Conservation (phyloP, 805 yeast species). For the Middelhovenomyces tepae region DNA sequence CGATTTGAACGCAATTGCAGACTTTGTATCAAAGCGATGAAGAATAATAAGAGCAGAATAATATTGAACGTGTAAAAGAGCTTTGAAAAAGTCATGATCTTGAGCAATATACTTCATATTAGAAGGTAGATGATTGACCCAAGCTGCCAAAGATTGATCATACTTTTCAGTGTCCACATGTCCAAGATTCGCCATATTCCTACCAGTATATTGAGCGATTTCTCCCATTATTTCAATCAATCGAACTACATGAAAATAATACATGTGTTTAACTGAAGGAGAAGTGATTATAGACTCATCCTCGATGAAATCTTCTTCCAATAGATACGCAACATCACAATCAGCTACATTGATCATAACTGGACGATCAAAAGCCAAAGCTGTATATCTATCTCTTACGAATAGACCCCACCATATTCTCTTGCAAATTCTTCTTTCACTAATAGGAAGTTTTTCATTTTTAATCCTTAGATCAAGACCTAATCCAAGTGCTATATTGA, state of each 20-base stretch:
- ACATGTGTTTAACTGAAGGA: background rate
- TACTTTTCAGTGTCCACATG: background rate
- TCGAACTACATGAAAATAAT: slow-evolving; percentile 1
- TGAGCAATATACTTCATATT: slow-evolving; percentile 1
- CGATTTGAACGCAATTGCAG: slow-evolving; percentile 3
- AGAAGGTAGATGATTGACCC: slow-evolving; percentile 3
- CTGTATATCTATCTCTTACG: slow-evolving; percentile 58
- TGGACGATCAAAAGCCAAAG: slow-evolving; percentile 71
- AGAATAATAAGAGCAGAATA: slow-evolving; percentile 1
- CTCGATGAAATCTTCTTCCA: slow-evolving; percentile 54
- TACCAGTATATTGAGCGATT: background rate
- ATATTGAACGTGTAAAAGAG: slow-evolving; percentile 2
- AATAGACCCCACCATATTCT: slow-evolving; percentile 74
- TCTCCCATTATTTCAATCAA: slow-evolving; percentile 1
- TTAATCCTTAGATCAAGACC: slow-evolving; percentile 60
- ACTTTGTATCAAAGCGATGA: background rate
- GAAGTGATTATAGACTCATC: slow-evolving; percentile 34
- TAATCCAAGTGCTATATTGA: slow-evolving; percentile 62
- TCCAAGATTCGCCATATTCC: slow-evolving; percentile 1
- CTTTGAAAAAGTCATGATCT: slow-evolving; percentile 3
- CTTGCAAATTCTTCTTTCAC: slow-evolving; percentile 45
- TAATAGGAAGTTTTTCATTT: slow-evolving; percentile 27
- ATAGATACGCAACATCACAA: slow-evolving; percentile 67
- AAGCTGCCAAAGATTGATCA: slow-evolving; percentile 1
- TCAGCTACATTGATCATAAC: slow-evolving; percentile 58